A percentile compares a stretch with the other conserved stretches of the same genome.
phyloP scores from a whole-genome alignment of 2,329 filamentous ascomycete genomes.

The Verruconis gallopava region DNA sequence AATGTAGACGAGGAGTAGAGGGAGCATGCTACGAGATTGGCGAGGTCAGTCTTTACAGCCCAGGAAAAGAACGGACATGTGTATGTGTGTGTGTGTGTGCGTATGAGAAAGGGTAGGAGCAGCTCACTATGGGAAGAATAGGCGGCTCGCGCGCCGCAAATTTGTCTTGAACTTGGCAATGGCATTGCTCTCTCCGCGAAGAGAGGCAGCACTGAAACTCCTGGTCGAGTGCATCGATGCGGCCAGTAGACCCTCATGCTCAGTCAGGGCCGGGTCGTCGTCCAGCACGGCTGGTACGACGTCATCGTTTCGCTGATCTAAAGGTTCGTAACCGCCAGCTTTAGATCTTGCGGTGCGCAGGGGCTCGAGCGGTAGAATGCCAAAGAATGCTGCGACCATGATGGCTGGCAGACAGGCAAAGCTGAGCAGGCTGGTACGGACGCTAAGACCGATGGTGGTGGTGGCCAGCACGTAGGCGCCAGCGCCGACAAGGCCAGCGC shows the following conservation, averaged over 20 bases:
- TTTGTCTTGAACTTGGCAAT: slow-evolving; percentile 32
- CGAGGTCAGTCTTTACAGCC: no score
- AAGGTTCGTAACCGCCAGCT: slow-evolving; percentile 29
- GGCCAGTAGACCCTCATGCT: slow-evolving; percentile 24
- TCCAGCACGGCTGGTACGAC: slow-evolving; percentile 14
- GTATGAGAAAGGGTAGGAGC: no score
- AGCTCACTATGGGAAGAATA: slow-evolving; percentile 58
- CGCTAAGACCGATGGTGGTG: slow-evolving; percentile 61
- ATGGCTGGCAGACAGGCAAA: slow-evolving; percentile 68
- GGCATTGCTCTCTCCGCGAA: slow-evolving; percentile 16
- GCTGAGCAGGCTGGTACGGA: slow-evolving; percentile 59
- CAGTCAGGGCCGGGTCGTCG: slow-evolving; percentile 12
- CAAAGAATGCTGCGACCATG: slow-evolving; percentile 80
- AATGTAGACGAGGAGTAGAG: slow-evolving; percentile 81
- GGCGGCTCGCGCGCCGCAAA: slow-evolving; percentile 50
- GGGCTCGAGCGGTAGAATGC: slow-evolving; percentile 57
- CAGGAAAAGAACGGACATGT: slow-evolving; percentile 9
- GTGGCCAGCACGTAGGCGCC: slow-evolving; percentile 80
- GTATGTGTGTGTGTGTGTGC: no score
- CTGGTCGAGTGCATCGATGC: slow-evolving; percentile 20
- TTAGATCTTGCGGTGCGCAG: slow-evolving; percentile 35
- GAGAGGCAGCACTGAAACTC: slow-evolving; percentile 13
- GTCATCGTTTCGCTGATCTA: slow-evolving; percentile 21
- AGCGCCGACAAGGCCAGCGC: slow-evolving; percentile 74
- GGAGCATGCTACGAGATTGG: slow-evolving; percentile 88